Base-by-base conservation (phyloP, 108 stramenopile genomes). In the Nitzschia sp. region DNA sequence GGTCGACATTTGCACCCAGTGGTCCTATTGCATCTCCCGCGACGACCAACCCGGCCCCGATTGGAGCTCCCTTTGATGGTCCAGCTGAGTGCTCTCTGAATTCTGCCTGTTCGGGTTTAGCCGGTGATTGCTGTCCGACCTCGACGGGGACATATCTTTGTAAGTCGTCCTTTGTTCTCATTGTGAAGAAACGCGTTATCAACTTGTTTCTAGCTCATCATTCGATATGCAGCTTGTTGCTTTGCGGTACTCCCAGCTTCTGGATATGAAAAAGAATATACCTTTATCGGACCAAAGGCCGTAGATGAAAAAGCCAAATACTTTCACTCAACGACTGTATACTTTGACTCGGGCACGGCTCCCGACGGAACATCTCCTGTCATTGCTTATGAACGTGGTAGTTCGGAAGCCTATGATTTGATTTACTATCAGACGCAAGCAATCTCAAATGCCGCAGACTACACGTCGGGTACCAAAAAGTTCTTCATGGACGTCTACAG, bases 201-300 rank as follows among this genome's bases (percentile, higher is more conserved):
- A n/a, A n/a, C n/a, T n/a, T n/a, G n/a, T n/a, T n/a, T n/a, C n/a
- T n/a, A n/a, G n/a, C n/a, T n/a, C n/a, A n/a, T n/a, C n/a, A n/a
- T n/a, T n/a, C n/a, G n/a, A n/a, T n/a, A n/a, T n/a, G 24, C 49
- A 51, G 67, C 55, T 3, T 68, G 67, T 55, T 68, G 67, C 42
- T 62, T 62, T 62, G 61, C 42, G 32, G 61, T n/a, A 51, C 49
- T 19, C n/a, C 38, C 38, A 9, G 6, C 38, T 9, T 17, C 49
- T 8, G 49, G 49, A 25, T 62, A 62, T 45, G 61, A 34, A 2
- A 34, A 33, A 4, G 65, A 66, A 4, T 53, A 31, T 53, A 31
- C 32, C 1, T 33, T 66, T 4, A 24, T 66, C 0, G 65, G 26
- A 17, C 34, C 65, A 11, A 15, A 54, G 9, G 49, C 65, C 2